phyloP scores from a whole-genome alignment of 306 rosid genomes.

The Adenanthera pavonina region DNA sequence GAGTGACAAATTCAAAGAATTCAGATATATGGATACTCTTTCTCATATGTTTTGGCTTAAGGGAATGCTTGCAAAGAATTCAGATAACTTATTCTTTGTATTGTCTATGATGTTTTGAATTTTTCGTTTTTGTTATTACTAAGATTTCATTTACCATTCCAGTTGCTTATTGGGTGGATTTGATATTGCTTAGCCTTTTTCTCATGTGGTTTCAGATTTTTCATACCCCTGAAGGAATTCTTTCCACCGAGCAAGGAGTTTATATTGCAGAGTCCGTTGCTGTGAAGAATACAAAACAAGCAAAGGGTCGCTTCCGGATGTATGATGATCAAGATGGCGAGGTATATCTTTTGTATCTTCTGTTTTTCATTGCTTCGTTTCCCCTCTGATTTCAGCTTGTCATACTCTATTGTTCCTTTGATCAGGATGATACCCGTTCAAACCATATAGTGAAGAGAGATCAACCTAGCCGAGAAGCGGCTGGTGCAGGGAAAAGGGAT shows the following conservation, averaged over 20 bases:
- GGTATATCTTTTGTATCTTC: slow-evolving; percentile 46
- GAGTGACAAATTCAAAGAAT: background rate
- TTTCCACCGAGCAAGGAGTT: slow-evolving; percentile 93
- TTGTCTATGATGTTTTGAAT: background rate
- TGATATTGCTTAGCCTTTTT: slow-evolving; percentile 2
- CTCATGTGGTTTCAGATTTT: slow-evolving; percentile 64
- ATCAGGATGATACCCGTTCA: slow-evolving; percentile 64
- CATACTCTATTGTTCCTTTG: slow-evolving; percentile 26
- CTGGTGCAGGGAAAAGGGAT: slow-evolving; percentile 75
- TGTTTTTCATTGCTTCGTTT: background rate
- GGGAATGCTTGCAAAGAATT: background rate
- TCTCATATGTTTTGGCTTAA: background rate
- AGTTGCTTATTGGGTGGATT: slow-evolving; percentile 8
- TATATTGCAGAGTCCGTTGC: slow-evolving; percentile 86
- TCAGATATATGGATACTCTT: background rate
- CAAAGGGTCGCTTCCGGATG: slow-evolving; percentile 86
- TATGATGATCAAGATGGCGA: slow-evolving; percentile 62
- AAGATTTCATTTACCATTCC: slow-evolving; percentile 7
- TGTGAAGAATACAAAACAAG: slow-evolving; percentile 75
- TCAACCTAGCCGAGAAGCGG: slow-evolving; percentile 61
- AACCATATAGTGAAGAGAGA: slow-evolving; percentile 75
- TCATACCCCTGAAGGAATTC: slow-evolving; percentile 88
- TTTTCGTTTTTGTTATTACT: slow-evolving; percentile 2
- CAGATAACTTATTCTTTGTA: background rate
- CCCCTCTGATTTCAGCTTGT: slow-evolving; percentile 3